Evolutionary conservation across 805 yeast species (phyloP).

Genomic region (Candida vaughaniae): DNA sequence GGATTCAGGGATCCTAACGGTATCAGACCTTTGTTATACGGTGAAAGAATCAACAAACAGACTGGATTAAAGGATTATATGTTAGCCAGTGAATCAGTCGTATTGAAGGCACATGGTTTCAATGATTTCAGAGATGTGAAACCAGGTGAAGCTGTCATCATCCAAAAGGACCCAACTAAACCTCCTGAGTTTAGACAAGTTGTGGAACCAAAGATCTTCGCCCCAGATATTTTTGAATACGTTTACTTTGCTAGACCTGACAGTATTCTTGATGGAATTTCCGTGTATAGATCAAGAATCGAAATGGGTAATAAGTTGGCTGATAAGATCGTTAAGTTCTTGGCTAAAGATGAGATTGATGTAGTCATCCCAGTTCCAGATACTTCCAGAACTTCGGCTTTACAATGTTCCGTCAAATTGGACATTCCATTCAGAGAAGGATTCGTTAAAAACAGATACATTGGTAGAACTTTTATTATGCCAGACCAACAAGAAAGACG

Average conservation of each 20-base stretch:
- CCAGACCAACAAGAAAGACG: constrained; percentile 95
- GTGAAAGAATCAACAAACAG: constrained; percentile 64
- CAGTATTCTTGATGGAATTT: constrained; percentile 92
- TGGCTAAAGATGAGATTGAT: constrained; percentile 58
- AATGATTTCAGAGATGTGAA: constrained; percentile 72
- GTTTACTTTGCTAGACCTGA: constrained; percentile 98
- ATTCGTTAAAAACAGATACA: constrained; percentile 93
- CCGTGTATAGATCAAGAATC: constrained; percentile 88
- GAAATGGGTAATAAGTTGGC: constrained; percentile 94
- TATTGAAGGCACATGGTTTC: constrained; percentile 88
- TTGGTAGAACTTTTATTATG: constrained; percentile 98
- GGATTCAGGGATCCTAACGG: constrained; percentile 98
- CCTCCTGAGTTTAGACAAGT: constrained; percentile 85
- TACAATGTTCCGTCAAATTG: constrained; percentile 83
- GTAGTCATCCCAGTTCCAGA: constrained; percentile 98
- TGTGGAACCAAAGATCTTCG: constrained; percentile 70
- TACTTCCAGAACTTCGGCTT: constrained; percentile 93
- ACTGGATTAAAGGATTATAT: constrained; percentile 82
- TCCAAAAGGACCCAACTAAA: constrained; percentile 59
- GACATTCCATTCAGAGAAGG: constrained; percentile 92
- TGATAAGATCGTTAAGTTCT: constrained; percentile 49
- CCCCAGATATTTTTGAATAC: constrained; percentile 96
- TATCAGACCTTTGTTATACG: constrained; percentile 85
- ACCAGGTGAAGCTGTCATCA: constrained; percentile 97
- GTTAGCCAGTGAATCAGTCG: constrained; percentile 95